Conservation (phyloP, 2,329 filamentous ascomycete genomes). For the Xylariaceae sp. region DNA sequence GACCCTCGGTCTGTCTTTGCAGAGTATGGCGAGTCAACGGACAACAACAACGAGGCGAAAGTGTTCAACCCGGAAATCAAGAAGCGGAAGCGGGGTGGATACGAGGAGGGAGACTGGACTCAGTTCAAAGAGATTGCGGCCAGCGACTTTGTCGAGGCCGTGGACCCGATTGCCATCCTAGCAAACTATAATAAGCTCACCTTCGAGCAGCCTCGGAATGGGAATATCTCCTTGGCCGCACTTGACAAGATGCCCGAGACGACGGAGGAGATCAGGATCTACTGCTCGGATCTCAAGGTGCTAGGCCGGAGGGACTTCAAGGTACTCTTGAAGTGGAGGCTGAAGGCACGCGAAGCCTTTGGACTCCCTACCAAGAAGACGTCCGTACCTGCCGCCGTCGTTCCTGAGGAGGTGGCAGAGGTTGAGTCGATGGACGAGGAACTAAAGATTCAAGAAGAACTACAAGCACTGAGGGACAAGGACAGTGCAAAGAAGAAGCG, state of each 20-base stretch:
- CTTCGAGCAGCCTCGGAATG: constrained; percentile 72
- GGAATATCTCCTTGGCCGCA: constrained; percentile 79
- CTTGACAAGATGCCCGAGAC: constrained; percentile 82
- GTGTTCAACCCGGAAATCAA: constrained; percentile 97
- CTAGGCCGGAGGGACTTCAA: constrained; percentile 94
- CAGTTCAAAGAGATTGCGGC: constrained; percentile 86
- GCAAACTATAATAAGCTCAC: constrained; percentile 77
- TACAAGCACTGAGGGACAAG: constrained; percentile 74
- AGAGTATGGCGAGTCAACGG: constrained; percentile 67
- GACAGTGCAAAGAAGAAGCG: constrained; percentile 72
- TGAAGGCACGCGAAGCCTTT: constrained; percentile 85
- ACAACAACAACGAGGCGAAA: constrained; percentile 93
- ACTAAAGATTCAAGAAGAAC: constrained; percentile 77
- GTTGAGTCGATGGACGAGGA: constrained; percentile 93
- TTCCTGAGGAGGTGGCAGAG: constrained; percentile 64
- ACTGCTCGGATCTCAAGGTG: constrained; percentile 79
- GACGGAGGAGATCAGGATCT: constrained; percentile 69
- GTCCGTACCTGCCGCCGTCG: constrained; percentile 33
- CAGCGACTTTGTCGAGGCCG: constrained; percentile 88
- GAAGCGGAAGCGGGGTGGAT: constrained; percentile 95
- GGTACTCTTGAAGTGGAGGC: constrained; percentile 76
- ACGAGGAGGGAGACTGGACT: constrained; percentile 90
- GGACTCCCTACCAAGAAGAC: constrained; percentile 73
- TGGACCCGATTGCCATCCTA: constrained; percentile 86
- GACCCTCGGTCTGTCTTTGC: constrained; percentile 88